Conservation (phyloP, 768 basidiomycete genomes). For the Xerocomus spinulosus region DNA sequence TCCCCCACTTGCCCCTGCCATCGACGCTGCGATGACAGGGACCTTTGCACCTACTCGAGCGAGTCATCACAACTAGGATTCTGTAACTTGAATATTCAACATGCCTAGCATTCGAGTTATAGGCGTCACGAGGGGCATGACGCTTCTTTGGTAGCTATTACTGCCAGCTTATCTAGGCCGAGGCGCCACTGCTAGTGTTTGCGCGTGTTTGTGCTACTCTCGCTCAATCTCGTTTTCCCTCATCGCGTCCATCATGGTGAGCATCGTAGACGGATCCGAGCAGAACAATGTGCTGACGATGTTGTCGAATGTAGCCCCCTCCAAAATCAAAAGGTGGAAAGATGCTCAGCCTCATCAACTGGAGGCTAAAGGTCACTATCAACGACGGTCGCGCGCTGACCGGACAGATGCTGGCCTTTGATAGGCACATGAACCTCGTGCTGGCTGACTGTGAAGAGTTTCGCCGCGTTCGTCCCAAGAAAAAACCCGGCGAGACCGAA, state of each 20-base stretch:
- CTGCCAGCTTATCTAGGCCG: too few relatives aligned
- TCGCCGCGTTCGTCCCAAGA: conserved; percentile 85
- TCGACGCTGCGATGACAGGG: conserved; percentile 63
- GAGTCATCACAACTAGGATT: neutral
- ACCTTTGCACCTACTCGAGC: conserved; percentile 43
- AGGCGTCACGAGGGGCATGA: conserved; percentile 31
- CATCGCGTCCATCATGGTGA: conserved; percentile 57
- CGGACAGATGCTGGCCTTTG: conserved; percentile 99
- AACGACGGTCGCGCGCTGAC: conserved; percentile 95
- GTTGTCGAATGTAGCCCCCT: conserved; percentile 77
- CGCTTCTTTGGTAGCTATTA: neutral
- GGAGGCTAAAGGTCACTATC: conserved; percentile 94
- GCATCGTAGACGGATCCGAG: conserved; percentile 18
- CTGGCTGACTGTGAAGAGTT: conserved; percentile 99
- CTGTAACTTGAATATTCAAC: conserved; percentile 10
- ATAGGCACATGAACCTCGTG: conserved; percentile 99
- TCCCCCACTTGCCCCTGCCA: conserved; percentile 69
- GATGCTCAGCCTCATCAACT: conserved; percentile 97
- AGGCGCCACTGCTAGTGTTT: conserved; percentile 24
- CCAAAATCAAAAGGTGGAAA: conserved; percentile 98
- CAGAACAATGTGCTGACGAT: too few relatives aligned
- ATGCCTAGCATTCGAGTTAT: conserved; percentile 51
- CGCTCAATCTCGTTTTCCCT: conserved; percentile 4
- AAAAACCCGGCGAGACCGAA: conserved; percentile 75
- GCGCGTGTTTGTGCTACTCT: conserved; percentile 32